Percentiles rank a stretch among this genome's conserved stretches.
phyloP scores from a whole-genome alignment of 2,329 filamentous ascomycete genomes.

The Xylaria hypoxylon region DNA sequence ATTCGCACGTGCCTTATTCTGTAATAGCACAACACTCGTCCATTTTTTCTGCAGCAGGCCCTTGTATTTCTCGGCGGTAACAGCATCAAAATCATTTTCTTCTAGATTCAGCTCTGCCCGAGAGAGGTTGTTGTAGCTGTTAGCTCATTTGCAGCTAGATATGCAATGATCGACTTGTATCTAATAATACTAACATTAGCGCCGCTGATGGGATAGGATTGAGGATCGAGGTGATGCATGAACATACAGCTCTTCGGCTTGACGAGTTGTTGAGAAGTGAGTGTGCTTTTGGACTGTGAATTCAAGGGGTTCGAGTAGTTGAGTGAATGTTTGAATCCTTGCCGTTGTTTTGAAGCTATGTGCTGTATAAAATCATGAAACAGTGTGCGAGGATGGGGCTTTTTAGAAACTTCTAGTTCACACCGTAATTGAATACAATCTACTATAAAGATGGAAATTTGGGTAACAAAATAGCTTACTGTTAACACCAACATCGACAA shows the following conservation, averaged over 20 bases:
- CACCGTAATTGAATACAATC: too few species aligned
- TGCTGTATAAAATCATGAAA: too few species aligned
- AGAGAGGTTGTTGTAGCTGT: conserved; percentile 76
- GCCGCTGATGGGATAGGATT: neutral
- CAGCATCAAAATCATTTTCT: conserved; percentile 76
- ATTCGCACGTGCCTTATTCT: conserved; percentile 80
- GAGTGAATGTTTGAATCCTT: too few species aligned
- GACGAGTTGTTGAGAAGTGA: too few species aligned
- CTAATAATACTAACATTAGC: conserved; percentile 33
- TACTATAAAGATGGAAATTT: too few species aligned
- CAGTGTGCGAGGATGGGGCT: too few species aligned
- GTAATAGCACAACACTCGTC: conserved; percentile 92
- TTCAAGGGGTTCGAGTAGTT: too few species aligned
- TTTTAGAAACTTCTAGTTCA: too few species aligned
- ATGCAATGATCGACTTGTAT: conserved; percentile 93
- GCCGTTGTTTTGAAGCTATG: too few species aligned
- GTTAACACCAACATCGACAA: too few species aligned
- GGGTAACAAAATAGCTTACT: too few species aligned
- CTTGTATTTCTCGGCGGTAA: conserved; percentile 93
- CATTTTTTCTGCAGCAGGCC: conserved; percentile 96
- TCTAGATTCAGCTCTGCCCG: conserved; percentile 76
- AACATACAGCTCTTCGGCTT: conserved; percentile 51
- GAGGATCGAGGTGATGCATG: neutral
- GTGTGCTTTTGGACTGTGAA: too few species aligned
- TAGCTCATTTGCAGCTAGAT: conserved; percentile 80